Conservation (phyloP, 768 basidiomycete genomes). For the Scleroderma bovista region DNA sequence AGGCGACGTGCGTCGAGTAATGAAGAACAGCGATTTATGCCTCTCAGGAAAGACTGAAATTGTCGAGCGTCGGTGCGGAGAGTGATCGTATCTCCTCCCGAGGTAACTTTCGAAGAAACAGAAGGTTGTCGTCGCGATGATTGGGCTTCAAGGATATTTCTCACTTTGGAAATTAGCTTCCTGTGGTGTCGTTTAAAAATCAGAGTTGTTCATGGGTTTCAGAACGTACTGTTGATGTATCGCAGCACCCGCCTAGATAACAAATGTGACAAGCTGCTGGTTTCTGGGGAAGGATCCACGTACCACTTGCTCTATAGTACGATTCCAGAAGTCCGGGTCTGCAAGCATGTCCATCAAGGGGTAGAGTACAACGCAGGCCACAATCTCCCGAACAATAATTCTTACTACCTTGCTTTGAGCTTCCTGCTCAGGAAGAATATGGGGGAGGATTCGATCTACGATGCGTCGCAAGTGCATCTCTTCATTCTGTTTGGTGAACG, state of each 20-base stretch:
- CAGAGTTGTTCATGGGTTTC: conserved; percentile 4
- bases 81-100: conserved; percentile 66
- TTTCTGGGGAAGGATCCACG: conserved; percentile 27
- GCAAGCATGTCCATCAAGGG: conserved; percentile 90
- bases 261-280: conserved; percentile 5
- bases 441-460: conserved; percentile 65
- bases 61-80: conserved; percentile 75
- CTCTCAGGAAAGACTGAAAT: conserved; percentile 87
- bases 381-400: conserved; percentile 75
- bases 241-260: conserved; percentile 52
- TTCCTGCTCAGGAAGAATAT: conserved; percentile 74
- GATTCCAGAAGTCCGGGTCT: conserved; percentile 98
- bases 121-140: conserved; percentile 50
- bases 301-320: conserved; percentile 86
- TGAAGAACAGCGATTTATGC: conserved; percentile 76
- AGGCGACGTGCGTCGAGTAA: conserved; percentile 84
- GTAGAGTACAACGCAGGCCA: conserved; percentile 74
- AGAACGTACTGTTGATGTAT: conserved; percentile 59
- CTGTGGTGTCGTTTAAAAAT: conserved; percentile 31
- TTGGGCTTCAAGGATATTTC: conserved; percentile 78
- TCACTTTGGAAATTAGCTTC: conserved; percentile 82
- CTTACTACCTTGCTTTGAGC: conserved; percentile 61
- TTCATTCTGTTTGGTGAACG: conserved; percentile 85
- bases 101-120: conserved; percentile 35
- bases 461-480: conserved; percentile 76